Conservation (phyloP, 169 alveolate species). For the Plasmodium sp. region DNA sequence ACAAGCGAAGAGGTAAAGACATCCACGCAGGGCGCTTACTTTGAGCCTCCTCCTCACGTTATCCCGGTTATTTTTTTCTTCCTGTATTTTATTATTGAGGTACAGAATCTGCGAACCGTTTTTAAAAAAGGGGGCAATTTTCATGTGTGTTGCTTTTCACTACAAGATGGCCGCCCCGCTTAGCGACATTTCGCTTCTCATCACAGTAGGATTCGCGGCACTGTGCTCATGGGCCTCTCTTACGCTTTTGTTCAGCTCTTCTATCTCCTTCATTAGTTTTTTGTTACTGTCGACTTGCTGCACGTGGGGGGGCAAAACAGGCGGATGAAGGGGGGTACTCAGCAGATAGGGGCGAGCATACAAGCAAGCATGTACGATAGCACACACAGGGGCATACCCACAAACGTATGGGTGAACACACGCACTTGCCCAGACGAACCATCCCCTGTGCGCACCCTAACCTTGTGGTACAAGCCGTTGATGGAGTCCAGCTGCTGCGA, state of each 20-base stretch:
- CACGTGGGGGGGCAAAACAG: neutral
- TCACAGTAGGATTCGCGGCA: neutral
- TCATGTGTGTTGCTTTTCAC: neutral
- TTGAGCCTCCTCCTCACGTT: constrained; percentile 3
- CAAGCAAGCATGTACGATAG: no score
- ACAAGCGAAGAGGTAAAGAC: neutral
- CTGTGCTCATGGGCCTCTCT: neutral
- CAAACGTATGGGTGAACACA: neutral
- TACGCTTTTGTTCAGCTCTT: constrained; percentile 54
- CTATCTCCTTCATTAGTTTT: constrained; percentile 28
- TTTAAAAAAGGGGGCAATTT: neutral
- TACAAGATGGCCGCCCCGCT: neutral
- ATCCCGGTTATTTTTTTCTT: constrained; percentile 26
- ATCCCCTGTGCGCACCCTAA: neutral
- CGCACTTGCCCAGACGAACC: no score
- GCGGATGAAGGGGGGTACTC: neutral
- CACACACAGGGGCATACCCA: neutral
- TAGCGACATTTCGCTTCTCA: neutral
- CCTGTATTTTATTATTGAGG: constrained; percentile 57
- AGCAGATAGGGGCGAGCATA: no score
- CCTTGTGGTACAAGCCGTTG: constrained; percentile 45
- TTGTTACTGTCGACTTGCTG: constrained; percentile 59
- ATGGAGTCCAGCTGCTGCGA: constrained; percentile 46
- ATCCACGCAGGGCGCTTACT: constrained; percentile 1
- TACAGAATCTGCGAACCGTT: constrained; percentile 10